These are phyloP conservation scores for Tuctoria greenei DNA, from an alignment of 176 grass and related monocot species.

Conservation along the genomic window DNA sequence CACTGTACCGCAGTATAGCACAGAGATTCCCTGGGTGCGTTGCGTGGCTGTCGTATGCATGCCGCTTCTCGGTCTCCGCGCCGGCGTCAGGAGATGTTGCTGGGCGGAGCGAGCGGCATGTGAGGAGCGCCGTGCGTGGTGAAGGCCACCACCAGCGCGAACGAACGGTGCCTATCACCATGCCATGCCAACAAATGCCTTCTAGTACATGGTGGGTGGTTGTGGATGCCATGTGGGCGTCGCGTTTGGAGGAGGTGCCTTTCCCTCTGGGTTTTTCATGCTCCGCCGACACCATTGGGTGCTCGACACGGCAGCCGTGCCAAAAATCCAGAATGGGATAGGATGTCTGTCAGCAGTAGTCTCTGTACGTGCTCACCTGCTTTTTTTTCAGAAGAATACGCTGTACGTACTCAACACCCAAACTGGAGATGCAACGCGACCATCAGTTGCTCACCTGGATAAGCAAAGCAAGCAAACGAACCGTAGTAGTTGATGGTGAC, in stretches of 20 bases:
- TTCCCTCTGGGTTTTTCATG: background rate
- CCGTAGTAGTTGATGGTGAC: background rate
- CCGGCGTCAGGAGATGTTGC: background rate
- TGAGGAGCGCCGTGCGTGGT: background rate
- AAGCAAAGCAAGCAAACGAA: background rate
- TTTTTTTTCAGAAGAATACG: background rate
- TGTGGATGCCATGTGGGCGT: background rate
- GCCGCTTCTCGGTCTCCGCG: background rate
- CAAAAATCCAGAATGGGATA: background rate
- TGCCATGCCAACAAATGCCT: too few relatives aligned
- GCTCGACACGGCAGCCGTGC: background rate
- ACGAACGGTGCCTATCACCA: too few relatives aligned
- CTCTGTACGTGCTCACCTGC: background rate
- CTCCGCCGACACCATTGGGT: background rate
- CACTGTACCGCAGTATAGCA: too few relatives aligned
- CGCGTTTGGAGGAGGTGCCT: background rate
- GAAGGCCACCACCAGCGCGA: too few relatives aligned
- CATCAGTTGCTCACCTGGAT: too few relatives aligned
- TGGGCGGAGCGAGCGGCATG: background rate
- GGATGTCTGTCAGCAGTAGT: background rate
- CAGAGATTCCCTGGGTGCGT: slow-evolving; percentile 29
- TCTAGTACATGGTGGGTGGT: background rate
- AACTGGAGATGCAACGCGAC: background rate
- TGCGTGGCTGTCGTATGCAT: slow-evolving; percentile 5
- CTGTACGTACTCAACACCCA: too few relatives aligned